Percentiles rank a stretch among this genome's conserved stretches.
These are phyloP conservation scores for Colletotrichum graminicola DNA, from an alignment of 2,329 filamentous ascomycete species.

Conservation along the genomic window DNA sequence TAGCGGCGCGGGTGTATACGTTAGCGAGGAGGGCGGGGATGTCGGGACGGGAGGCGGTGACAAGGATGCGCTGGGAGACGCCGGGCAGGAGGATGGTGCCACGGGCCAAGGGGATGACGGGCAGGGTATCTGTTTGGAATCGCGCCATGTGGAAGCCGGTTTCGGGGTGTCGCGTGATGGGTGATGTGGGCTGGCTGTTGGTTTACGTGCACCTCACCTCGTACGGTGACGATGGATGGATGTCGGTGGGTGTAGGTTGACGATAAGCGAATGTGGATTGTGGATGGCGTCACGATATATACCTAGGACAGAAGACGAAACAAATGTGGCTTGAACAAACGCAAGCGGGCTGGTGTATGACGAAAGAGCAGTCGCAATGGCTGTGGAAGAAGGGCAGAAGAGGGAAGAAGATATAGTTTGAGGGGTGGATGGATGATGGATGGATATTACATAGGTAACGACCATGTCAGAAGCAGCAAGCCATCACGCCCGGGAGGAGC, in stretches of 20 bases:
- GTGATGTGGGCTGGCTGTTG: constrained; percentile 12
- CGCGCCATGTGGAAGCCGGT: constrained; percentile 46
- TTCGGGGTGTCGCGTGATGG: constrained; percentile 17
- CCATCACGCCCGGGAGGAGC: constrained; percentile 9
- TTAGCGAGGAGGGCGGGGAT: constrained; percentile 88
- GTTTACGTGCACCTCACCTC: constrained; percentile 31
- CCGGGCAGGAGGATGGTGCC: constrained; percentile 88
- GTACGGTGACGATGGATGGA: constrained; percentile 28
- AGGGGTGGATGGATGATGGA: constrained; percentile 10
- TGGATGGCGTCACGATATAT: constrained; percentile 2
- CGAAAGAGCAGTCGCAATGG: constrained; percentile 15
- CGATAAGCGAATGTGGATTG: background rate
- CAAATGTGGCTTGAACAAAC: constrained; percentile 5
- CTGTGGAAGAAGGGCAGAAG: constrained; percentile 3
- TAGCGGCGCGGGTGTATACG: constrained; percentile 81
- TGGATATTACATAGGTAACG: constrained; percentile 14
- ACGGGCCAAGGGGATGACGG: constrained; percentile 85
- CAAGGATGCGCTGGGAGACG: constrained; percentile 84
- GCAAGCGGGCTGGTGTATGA: background rate
- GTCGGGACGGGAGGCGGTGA: constrained; percentile 84
- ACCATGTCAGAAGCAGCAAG: constrained; percentile 33
- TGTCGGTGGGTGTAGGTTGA: background rate
- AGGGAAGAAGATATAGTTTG: constrained; percentile 12
- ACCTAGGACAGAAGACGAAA: constrained; percentile 6
- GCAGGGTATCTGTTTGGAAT: constrained; percentile 62